These are phyloP conservation scores for Terfezia claveryi DNA, from an alignment of 495 filamentous ascomycete species.

Conservation along the genomic window DNA sequence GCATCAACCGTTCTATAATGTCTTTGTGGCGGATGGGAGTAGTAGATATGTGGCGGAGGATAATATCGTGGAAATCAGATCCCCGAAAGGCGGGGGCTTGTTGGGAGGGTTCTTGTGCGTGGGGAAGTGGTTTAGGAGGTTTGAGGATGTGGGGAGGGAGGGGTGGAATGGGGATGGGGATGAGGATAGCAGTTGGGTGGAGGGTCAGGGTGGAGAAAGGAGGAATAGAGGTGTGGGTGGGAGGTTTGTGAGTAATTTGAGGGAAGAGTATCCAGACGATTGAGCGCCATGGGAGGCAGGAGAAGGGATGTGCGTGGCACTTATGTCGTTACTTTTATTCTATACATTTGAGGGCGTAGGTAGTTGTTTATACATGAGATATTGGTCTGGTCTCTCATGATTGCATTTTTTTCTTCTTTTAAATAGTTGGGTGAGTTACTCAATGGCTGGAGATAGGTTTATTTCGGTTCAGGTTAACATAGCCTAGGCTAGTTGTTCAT, in stretches of 20 bases:
- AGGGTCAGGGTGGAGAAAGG: no score
- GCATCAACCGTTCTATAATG: slow-evolving; percentile 63
- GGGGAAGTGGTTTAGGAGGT: slow-evolving; percentile 76
- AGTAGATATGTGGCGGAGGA: slow-evolving; percentile 68
- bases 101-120: slow-evolving; percentile 38
- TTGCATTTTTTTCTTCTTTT: no score
- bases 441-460: no score
- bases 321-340: no score
- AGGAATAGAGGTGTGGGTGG: slow-evolving; percentile 1
- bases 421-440: no score
- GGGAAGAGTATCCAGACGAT: slow-evolving; percentile 70
- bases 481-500: no score
- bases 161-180: slow-evolving; percentile 77
- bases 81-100: slow-evolving; percentile 26
- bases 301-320: no score
- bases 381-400: no score
- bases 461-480: no score
- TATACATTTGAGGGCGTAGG: no score
- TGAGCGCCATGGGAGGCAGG: slow-evolving; percentile 19
- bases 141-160: slow-evolving; percentile 33
- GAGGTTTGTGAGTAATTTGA: slow-evolving; percentile 67
- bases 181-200: slow-evolving; percentile 29
- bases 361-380: no score
- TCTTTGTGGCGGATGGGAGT: slow-evolving; percentile 48
- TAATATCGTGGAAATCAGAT: slow-evolving; percentile 43